Percentiles rank a stretch among this genome's conserved stretches.
Evolutionary conservation across 1,284 basidiomycete genomes (phyloP).

Genomic region (Tremellales sp.): DNA sequence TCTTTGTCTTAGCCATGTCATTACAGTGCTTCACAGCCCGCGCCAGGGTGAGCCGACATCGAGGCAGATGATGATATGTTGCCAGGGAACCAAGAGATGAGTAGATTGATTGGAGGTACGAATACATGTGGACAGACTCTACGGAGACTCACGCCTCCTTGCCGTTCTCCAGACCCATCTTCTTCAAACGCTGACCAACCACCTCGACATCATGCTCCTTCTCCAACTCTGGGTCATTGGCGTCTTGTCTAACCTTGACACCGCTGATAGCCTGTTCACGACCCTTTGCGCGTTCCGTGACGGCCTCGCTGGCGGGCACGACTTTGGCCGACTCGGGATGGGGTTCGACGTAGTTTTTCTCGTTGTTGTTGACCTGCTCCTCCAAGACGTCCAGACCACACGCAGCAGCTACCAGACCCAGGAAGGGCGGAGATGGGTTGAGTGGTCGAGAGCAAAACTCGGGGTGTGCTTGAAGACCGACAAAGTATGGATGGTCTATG

Average conservation of each 20-base stretch:
- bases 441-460: slow-evolving; percentile 98
- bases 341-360: slow-evolving; percentile 53
- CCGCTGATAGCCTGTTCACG: slow-evolving; percentile 39
- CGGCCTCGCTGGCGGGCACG: slow-evolving; percentile 43
- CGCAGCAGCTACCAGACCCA: slow-evolving; percentile 89
- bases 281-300: slow-evolving; percentile 39
- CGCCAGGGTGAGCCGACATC: too few relatives aligned
- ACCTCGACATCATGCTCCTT: slow-evolving; percentile 18
- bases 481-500: slow-evolving; percentile 88
- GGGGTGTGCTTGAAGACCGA: slow-evolving; percentile 94
- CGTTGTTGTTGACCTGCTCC: slow-evolving; percentile 70
- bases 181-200: slow-evolving; percentile 6
- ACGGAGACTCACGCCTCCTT: not conserved
- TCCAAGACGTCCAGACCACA: slow-evolving; percentile 61
- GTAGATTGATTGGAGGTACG: too few relatives aligned
- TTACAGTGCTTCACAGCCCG: too few relatives aligned
- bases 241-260: slow-evolving; percentile 31
- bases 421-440: slow-evolving; percentile 95
- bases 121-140: not conserved
- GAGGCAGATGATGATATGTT: too few relatives aligned
- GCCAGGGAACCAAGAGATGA: too few relatives aligned
- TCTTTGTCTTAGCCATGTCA: too few relatives aligned
- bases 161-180: not conserved
- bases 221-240: slow-evolving; percentile 11
- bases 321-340: slow-evolving; percentile 51